phyloP scores from a whole-genome alignment of 306 rosid species.

The Ammopiptanthus mongolicus region DNA sequence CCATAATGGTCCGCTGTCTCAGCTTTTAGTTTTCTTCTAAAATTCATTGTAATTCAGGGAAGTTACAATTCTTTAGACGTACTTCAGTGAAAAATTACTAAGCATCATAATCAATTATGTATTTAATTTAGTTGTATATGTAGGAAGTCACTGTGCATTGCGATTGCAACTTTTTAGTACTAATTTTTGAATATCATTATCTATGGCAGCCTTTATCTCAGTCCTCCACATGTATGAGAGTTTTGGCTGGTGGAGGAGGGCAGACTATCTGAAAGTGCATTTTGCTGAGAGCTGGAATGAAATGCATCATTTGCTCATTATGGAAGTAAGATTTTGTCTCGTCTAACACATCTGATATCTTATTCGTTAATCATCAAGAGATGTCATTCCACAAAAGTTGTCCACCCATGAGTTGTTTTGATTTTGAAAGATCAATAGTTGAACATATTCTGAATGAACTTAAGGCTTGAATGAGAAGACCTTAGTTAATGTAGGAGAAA shows the following conservation, averaged over 20 bases:
- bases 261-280: constrained; percentile 95
- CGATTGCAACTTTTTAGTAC: neutral
- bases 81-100: neutral
- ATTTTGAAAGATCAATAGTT: constrained; percentile 16
- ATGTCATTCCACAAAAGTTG: neutral
- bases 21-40: constrained; percentile 11
- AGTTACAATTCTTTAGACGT: neutral
- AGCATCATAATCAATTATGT: constrained; percentile 10
- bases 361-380: constrained; percentile 4
- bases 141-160: constrained; percentile 12
- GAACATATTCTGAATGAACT: neutral
- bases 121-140: constrained; percentile 5
- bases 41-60: neutral
- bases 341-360: neutral
- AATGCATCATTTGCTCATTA: constrained; percentile 98
- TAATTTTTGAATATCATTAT: constrained; percentile 10
- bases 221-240: constrained; percentile 95
- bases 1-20: neutral
- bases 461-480: neutral
- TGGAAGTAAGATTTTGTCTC: constrained; percentile 62
- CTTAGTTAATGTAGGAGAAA: neutral
- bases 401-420: constrained; percentile 3
- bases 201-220: constrained; percentile 78
- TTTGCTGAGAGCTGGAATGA: constrained; percentile 99
- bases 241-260: constrained; percentile 98